These are phyloP conservation scores for Dryas integrifolia DNA, from an alignment of 331 rosid species.

Conservation along the genomic window DNA sequence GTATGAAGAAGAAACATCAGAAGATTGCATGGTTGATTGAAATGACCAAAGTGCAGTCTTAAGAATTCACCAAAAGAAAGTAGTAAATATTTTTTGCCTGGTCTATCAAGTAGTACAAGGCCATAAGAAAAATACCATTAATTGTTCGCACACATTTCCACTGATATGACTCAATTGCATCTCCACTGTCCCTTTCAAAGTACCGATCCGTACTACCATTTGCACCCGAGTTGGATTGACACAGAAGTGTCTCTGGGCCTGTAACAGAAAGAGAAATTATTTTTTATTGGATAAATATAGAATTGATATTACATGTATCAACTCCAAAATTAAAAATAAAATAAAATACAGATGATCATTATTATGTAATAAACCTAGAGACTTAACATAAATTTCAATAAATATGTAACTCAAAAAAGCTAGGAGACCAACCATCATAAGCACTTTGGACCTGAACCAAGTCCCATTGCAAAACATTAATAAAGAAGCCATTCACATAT, in stretches of 20 bases:
- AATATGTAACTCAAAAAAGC: not conserved
- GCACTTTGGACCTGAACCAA: constrained; percentile 8
- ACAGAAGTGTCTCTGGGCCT: constrained; percentile 86
- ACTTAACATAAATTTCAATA: not conserved
- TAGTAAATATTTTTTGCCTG: not conserved
- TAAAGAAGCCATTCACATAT: constrained; percentile 15
- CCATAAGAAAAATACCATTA: constrained; percentile 55
- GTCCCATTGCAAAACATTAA: not conserved
- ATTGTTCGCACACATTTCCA: constrained; percentile 85
- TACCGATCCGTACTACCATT: constrained; percentile 48
- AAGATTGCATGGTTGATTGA: constrained; percentile 4
- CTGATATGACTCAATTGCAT: constrained; percentile 76
- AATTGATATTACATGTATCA: not conserved
- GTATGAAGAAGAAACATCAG: constrained; percentile 18
- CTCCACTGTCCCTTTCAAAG: constrained; percentile 62
- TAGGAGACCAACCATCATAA: not conserved
- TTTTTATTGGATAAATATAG: not conserved
- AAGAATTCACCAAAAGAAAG: constrained; percentile 14
- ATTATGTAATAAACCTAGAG: not conserved
- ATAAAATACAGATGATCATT: not conserved
- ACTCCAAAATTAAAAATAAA: not conserved
- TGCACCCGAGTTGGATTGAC: constrained; percentile 53
- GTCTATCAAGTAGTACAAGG: constrained; percentile 22
- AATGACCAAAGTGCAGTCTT: constrained; percentile 17
- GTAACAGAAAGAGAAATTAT: constrained; percentile 11